Conservation (phyloP, 306 rosid genomes). For the Vigna nakashimae region DNA sequence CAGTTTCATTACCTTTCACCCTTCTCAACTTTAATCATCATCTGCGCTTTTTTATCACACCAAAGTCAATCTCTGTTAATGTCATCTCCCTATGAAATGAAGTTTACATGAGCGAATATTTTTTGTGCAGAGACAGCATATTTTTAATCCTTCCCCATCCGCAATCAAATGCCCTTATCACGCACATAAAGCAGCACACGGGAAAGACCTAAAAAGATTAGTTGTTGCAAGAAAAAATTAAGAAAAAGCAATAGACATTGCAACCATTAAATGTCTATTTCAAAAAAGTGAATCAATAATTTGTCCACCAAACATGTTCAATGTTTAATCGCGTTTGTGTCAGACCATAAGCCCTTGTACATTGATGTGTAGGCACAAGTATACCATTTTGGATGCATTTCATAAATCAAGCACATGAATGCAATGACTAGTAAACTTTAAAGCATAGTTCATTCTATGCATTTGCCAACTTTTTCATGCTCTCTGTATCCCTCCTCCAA, state of each 20-base stretch:
- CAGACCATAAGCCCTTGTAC: constrained; percentile 21
- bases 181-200: constrained; percentile 47
- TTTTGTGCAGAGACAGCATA: background rate
- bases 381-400: constrained; percentile 22
- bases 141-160: constrained; percentile 41
- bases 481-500: background rate
- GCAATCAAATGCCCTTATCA: constrained; percentile 61
- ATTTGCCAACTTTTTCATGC: constrained; percentile 12
- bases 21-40: background rate
- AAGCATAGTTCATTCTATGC: background rate
- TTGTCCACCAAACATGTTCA: constrained; percentile 33
- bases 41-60: constrained; percentile 7
- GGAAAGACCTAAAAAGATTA: constrained; percentile 34
- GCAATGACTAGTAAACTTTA: constrained; percentile 14
- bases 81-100: constrained; percentile 27
- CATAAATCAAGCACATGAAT: constrained; percentile 29
- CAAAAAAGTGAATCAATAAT: constrained; percentile 38
- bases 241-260: constrained; percentile 34
- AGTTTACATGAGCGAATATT: constrained; percentile 36
- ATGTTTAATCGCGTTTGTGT: constrained; percentile 34
- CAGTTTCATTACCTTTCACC: background rate
- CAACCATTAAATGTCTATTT: constrained; percentile 30
- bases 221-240: constrained; percentile 30
- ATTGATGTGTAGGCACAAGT: background rate
- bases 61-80: background rate